A percentile compares a stretch with the other conserved stretches of the same genome.
These are phyloP conservation scores for Schizosaccharomyces versatilis DNA, from an alignment of 1,139 yeast genomes.

Conservation along the genomic window DNA sequence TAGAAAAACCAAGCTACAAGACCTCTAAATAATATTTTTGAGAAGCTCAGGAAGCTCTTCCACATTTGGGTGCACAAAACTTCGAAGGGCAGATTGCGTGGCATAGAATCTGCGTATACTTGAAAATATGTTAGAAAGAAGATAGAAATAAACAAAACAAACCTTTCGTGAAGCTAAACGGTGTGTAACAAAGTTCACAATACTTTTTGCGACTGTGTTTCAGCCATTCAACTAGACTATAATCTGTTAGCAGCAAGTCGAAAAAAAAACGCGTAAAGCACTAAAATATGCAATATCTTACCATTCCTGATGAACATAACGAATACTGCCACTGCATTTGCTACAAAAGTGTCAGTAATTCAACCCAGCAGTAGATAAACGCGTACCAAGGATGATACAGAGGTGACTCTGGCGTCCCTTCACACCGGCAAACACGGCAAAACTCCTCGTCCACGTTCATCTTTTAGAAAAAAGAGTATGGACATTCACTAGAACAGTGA, in stretches of 20 bases:
- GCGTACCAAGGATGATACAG: constrained; percentile 64
- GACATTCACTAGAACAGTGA: too few relatives aligned
- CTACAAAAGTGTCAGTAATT: background rate
- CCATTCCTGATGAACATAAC: constrained; percentile 83
- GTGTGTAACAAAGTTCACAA: constrained; percentile 78
- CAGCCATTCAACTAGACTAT: constrained; percentile 62
- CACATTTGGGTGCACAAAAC: background rate
- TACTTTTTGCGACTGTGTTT: constrained; percentile 37
- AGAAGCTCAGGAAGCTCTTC: background rate
- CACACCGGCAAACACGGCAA: constrained; percentile 89
- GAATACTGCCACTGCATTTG: constrained; percentile 79
- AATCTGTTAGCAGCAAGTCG: background rate
- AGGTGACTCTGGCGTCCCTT: constrained; percentile 59
- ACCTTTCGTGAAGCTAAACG: constrained; percentile 42
- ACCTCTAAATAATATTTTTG: background rate
- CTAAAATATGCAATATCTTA: constrained; percentile 11
- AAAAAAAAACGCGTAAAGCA: too few relatives aligned
- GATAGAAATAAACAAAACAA: background rate
- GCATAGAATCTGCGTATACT: constrained; percentile 8
- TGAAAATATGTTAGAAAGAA: constrained; percentile 1
- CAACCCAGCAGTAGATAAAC: background rate
- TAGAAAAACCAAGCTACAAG: background rate
- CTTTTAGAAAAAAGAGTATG: background rate
- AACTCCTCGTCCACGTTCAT: constrained; percentile 23
- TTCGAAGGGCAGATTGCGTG: background rate